phyloP scores from a whole-genome alignment of 768 basidiomycete genomes.

The Phaeolepiota aurea region DNA sequence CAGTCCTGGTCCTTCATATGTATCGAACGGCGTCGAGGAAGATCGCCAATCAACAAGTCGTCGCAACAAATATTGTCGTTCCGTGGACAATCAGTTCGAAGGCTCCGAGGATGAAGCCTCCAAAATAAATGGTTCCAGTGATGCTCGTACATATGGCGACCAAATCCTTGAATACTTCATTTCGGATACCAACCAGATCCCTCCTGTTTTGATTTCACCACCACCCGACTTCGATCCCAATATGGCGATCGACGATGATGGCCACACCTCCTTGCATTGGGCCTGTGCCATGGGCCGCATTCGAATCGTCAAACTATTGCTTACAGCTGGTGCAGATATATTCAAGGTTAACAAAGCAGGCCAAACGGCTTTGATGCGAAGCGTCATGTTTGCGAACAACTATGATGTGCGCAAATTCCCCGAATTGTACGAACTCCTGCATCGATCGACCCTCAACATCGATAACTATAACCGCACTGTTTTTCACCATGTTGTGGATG shows the following conservation, averaged over 20 bases:
- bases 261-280: slow-evolving; percentile 96
- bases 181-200: slow-evolving; percentile 90
- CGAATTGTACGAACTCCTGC: slow-evolving; percentile 92
- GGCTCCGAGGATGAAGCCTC: slow-evolving; percentile 35
- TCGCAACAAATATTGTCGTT: slow-evolving; percentile 40
- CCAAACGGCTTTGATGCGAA: slow-evolving; percentile 96
- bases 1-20: slow-evolving; percentile 41
- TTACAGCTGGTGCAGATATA: slow-evolving; percentile 92
- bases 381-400: slow-evolving; percentile 99
- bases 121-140: slow-evolving; percentile 36
- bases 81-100: slow-evolving; percentile 35
- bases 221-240: slow-evolving; percentile 92
- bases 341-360: slow-evolving; percentile 96
- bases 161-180: slow-evolving; percentile 98
- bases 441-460: slow-evolving; percentile 98
- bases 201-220: slow-evolving; percentile 77
- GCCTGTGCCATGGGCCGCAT: slow-evolving; percentile 98
- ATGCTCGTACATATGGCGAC: slow-evolving; percentile 78
- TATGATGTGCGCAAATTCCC: slow-evolving; percentile 99
- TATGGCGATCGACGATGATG: slow-evolving; percentile 95
- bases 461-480: slow-evolving; percentile 96
- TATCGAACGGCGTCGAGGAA: slow-evolving; percentile 30
- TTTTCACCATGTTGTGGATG: slow-evolving; percentile 96
- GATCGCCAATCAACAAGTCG: slow-evolving; percentile 27
- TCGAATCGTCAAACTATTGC: slow-evolving; percentile 87